Evolutionary conservation across 371 early-diverging fungal genomes (phyloP).

Genomic region (Chytridium lagenaria): DNA sequence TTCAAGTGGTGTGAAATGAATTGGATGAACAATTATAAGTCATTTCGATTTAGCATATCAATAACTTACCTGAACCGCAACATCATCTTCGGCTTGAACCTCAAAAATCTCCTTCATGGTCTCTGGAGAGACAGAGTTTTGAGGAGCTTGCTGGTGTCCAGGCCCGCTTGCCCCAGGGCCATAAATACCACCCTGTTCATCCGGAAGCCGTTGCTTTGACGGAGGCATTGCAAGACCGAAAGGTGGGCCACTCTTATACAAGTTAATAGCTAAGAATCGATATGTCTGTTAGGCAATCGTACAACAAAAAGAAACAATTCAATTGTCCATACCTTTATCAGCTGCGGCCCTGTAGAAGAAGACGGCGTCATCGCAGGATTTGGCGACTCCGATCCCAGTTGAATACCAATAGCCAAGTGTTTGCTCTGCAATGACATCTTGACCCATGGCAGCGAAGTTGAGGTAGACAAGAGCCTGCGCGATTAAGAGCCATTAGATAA

Average conservation of each 20-base stretch:
- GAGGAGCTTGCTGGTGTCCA: slow-evolving; percentile 40
- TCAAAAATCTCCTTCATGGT: slow-evolving; percentile 82
- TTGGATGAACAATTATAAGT: slow-evolving; percentile 13
- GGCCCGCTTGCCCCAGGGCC: slow-evolving; percentile 75
- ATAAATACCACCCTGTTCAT: slow-evolving; percentile 81
- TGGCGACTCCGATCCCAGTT: slow-evolving; percentile 80
- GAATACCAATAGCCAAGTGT: slow-evolving; percentile 85
- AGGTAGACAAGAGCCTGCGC: slow-evolving; percentile 76
- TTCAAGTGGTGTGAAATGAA: neutral
- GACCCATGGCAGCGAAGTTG: slow-evolving; percentile 82
- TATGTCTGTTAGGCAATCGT: too few relatives aligned
- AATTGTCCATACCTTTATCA: slow-evolving; percentile 69
- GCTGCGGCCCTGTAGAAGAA: slow-evolving; percentile 83
- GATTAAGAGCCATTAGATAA: neutral
- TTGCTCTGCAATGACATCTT: slow-evolving; percentile 78
- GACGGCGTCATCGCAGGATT: slow-evolving; percentile 77
- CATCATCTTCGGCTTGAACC: slow-evolving; percentile 75
- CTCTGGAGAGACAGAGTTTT: slow-evolving; percentile 60
- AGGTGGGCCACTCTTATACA: slow-evolving; percentile 80
- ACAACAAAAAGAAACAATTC: too few relatives aligned
- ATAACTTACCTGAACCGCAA: too few relatives aligned
- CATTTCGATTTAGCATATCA: too few relatives aligned
- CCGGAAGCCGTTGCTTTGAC: slow-evolving; percentile 72
- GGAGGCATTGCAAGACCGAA: slow-evolving; percentile 78
- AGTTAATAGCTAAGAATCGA: slow-evolving; percentile 75